These are phyloP conservation scores for Zymoseptoria pseudotritici DNA, from an alignment of 2,329 filamentous ascomycete genomes.

Conservation along the genomic window DNA sequence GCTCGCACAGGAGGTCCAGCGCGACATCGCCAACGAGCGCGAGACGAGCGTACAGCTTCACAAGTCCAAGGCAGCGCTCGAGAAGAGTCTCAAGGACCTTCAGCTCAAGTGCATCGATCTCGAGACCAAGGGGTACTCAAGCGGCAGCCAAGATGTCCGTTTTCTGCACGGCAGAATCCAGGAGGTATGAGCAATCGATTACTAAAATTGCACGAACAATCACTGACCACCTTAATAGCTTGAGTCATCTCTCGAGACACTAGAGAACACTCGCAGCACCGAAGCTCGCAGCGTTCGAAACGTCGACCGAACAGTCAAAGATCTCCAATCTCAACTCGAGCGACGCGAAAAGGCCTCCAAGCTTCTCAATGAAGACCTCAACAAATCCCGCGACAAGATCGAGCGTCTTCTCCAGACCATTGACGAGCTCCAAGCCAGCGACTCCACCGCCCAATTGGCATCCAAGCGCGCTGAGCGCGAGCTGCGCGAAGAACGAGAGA, in stretches of 20 bases:
- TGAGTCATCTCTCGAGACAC: conserved; percentile 66
- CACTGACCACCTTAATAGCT: conserved; percentile 16
- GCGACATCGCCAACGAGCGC: conserved; percentile 79
- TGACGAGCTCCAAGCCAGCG: conserved; percentile 84
- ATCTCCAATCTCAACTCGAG: conserved; percentile 85
- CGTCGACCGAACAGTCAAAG: conserved; percentile 87
- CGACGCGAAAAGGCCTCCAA: conserved; percentile 81
- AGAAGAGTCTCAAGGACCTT: conserved; percentile 84
- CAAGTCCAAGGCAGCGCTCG: conserved; percentile 80
- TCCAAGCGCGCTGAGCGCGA: conserved; percentile 84
- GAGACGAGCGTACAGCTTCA: conserved; percentile 75
- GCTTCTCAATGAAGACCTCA: conserved; percentile 74
- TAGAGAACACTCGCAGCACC: conserved; percentile 70
- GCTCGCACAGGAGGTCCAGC: conserved; percentile 79
- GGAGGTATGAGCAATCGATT: conserved; percentile 58
- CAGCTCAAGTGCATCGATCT: conserved; percentile 86
- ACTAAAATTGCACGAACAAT: conserved; percentile 3
- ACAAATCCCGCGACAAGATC: conserved; percentile 80
- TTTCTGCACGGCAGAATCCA: conserved; percentile 92
- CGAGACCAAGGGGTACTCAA: conserved; percentile 95
- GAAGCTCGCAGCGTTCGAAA: conserved; percentile 85
- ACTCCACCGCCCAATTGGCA: conserved; percentile 72
- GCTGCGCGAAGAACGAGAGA: conserved; percentile 80
- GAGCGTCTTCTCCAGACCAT: conserved; percentile 85
- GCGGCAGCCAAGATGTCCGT: conserved; percentile 86